A percentile compares a stretch with the other conserved stretches of the same genome.
Evolutionary conservation across 352 stramenopile genomes (phyloP).

Genomic region (Globisporangium camurandrum): DNA sequence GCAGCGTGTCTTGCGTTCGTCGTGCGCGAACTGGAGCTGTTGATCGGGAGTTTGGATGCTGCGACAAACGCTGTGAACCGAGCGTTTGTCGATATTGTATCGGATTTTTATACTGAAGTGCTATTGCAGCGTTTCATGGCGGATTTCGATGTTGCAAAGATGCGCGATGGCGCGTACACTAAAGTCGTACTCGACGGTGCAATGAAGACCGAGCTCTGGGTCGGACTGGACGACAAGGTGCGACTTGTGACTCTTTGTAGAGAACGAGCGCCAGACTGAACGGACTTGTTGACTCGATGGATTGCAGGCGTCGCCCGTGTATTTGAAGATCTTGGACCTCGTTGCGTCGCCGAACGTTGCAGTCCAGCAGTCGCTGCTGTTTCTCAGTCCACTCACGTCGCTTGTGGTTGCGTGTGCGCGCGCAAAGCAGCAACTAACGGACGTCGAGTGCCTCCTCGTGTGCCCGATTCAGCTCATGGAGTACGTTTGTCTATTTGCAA

Average conservation of each 20-base stretch:
- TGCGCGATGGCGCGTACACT: conserved; percentile 17
- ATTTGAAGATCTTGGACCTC: conserved; percentile 43
- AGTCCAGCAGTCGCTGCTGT: conserved; percentile 39
- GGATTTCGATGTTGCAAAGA: conserved; percentile 22
- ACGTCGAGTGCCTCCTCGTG: conserved; percentile 42
- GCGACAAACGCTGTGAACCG: conserved; percentile 17
- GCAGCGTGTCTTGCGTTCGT: conserved; percentile 33
- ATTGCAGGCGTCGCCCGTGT: conserved; percentile 23
- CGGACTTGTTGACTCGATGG: background rate
- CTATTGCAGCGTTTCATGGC: conserved; percentile 36
- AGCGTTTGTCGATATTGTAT: conserved; percentile 27
- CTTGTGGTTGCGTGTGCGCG: conserved; percentile 36
- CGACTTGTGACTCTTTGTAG: background rate
- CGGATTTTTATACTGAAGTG: conserved; percentile 35
- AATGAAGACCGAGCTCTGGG: conserved; percentile 33
- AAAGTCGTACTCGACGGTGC: conserved; percentile 23
- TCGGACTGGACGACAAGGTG: conserved; percentile 27
- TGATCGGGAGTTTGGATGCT: conserved; percentile 16
- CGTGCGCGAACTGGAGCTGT: conserved; percentile 28
- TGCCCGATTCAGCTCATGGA: conserved; percentile 55
- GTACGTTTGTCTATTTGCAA: conserved; percentile 21
- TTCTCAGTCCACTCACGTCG: conserved; percentile 26
- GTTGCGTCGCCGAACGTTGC: conserved; percentile 25
- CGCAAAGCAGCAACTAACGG: conserved; percentile 16
- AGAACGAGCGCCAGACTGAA: background rate